phyloP scores from a whole-genome alignment of 352 stramenopile genomes.

The Phytophthora pisi region DNA sequence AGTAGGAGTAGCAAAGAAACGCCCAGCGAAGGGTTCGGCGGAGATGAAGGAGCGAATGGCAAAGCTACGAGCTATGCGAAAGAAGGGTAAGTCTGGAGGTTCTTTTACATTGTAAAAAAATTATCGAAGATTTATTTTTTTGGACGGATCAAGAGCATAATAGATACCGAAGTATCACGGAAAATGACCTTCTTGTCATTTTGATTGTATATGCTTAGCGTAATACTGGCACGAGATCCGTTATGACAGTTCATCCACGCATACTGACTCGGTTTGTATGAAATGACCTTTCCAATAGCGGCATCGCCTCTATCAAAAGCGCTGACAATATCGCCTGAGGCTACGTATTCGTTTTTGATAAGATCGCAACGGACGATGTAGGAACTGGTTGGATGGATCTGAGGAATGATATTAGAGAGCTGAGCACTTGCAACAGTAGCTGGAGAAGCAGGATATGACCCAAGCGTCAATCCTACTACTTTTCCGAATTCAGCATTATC shows the following conservation, averaged over 20 bases:
- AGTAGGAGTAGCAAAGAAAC: slow-evolving; percentile 9
- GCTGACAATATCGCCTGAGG: slow-evolving; percentile 19
- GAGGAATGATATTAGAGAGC: slow-evolving; percentile 12
- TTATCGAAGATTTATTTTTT: slow-evolving; percentile 8
- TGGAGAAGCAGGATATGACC: slow-evolving; percentile 14
- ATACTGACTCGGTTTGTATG: slow-evolving; percentile 18
- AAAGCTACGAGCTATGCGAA: slow-evolving; percentile 3
- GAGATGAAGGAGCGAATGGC: slow-evolving; percentile 13
- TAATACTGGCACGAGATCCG: slow-evolving; percentile 11
- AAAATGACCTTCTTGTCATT: slow-evolving; percentile 16
- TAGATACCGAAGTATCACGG: neutral
- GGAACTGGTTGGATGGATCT: slow-evolving; percentile 6
- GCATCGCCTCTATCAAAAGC: slow-evolving; percentile 23
- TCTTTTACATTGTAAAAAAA: slow-evolving; percentile 4
- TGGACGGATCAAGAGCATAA: slow-evolving; percentile 19
- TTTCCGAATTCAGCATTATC: slow-evolving; percentile 22
- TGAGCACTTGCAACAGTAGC: slow-evolving; percentile 8
- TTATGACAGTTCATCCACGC: slow-evolving; percentile 21
- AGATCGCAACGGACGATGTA: slow-evolving; percentile 28
- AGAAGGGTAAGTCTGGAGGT: neutral
- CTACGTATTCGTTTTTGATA: slow-evolving; percentile 27
- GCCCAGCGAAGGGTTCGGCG: neutral
- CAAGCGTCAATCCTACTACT: slow-evolving; percentile 11
- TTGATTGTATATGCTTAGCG: slow-evolving; percentile 22
- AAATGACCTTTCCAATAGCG: slow-evolving; percentile 8